Base-by-base conservation (phyloP, 2,329 filamentous ascomycete species). In the Colletotrichum tropicicola region DNA sequence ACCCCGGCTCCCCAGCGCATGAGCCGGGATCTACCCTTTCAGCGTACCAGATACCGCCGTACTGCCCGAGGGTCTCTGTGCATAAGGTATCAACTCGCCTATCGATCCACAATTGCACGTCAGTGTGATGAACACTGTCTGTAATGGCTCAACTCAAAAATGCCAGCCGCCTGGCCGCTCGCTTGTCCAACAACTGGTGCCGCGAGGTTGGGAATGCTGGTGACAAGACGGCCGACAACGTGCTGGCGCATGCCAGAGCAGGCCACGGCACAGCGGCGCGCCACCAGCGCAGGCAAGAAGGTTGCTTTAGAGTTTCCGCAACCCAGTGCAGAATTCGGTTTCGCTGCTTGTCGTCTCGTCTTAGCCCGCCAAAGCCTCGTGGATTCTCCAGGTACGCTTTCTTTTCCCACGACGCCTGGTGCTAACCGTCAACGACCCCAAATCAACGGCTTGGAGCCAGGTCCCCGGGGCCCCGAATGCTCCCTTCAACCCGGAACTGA, bases 301-400 rank as follows among this genome's bases (percentile, higher is more conserved):
- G 55, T 55, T 65, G 44, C 45, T 65, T 67, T 67, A 67, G 45
- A 65, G 60, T 65, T 64, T 59, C 49, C 47, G 30, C 43, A 55
- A 44, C 21, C 44, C 43, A 35, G 35, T 39, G 39, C 37, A 49
- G 43, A 48, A 43, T 37, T 44, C 37, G 48, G 43, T 35, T 35
- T 48, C n/a, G 37, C 32, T 32, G 41, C 27, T 15, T 59, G 60
- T 53, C 49, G 60, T 65, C 60, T 51, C 60, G 28, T 65, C 44
- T 60, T 45, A 56, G 37, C 35, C 39, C 35, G 44, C 39, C 13
- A 54, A 55, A 47, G 55, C 49, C 60, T 60, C 49, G 44, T 60
- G 41, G 49, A 44, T 56, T 65, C 39, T 47, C 44, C 59, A 43
- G 43, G 15, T 21, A 65, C 39, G 48, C 61, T 65, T 67, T 52